Conservation (phyloP, 176 grass and related monocot species). For the Aegilops bicornis region DNA sequence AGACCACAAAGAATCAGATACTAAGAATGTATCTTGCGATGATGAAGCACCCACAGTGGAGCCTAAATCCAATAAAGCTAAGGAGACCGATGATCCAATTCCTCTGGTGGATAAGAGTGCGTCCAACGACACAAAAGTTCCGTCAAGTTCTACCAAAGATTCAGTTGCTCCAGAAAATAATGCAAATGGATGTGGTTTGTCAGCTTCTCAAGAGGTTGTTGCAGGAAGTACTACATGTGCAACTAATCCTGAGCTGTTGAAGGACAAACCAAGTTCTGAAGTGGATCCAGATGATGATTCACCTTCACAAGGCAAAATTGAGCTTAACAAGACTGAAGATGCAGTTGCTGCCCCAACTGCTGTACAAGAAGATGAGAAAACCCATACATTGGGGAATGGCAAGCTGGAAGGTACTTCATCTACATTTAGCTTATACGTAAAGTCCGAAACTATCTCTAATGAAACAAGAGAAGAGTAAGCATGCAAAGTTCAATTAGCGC, state of each 20-base stretch:
- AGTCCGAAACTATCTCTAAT: conserved; percentile 26
- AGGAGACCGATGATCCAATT: conserved; percentile 41
- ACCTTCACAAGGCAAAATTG: conserved; percentile 33
- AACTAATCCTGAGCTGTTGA: conserved; percentile 30
- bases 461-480: conserved; percentile 14
- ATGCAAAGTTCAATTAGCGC: not conserved
- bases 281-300: conserved; percentile 29
- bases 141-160: conserved; percentile 21
- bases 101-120: conserved; percentile 32
- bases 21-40: conserved; percentile 25
- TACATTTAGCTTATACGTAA: not conserved
- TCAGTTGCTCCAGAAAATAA: conserved; percentile 25
- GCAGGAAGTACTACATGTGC: conserved; percentile 29
- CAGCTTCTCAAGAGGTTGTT: conserved; percentile 36
- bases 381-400: conserved; percentile 45
- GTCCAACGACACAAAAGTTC: conserved; percentile 34
- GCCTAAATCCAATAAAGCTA: conserved; percentile 3
- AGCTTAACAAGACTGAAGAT: conserved; percentile 40
- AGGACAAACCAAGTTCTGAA: conserved; percentile 42
- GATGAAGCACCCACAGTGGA: conserved; percentile 26
- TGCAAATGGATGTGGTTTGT: conserved; percentile 27
- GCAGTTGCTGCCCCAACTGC: conserved; percentile 26
- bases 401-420: conserved; percentile 50
- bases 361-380: conserved; percentile 33
- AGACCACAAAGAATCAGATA: conserved; percentile 34